phyloP scores from a whole-genome alignment of 2,329 filamentous ascomycete genomes.

The Fusarium mexicanum region DNA sequence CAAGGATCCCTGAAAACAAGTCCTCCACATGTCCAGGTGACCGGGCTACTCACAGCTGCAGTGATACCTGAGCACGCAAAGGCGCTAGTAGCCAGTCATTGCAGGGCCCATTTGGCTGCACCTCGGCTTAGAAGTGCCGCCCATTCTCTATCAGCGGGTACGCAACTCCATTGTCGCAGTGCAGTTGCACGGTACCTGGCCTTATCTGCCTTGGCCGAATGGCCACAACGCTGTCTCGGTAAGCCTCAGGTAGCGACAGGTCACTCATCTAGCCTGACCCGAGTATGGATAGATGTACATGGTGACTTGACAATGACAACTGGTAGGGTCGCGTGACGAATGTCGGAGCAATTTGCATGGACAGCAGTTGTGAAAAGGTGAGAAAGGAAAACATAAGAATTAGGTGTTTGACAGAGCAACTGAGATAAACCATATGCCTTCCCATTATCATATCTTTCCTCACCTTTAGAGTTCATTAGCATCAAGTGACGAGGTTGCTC shows the following conservation, averaged over 20 bases:
- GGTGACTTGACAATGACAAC: conserved; percentile 2
- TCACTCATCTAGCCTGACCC: background rate
- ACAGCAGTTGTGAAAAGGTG: background rate
- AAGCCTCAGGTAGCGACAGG: conserved; percentile 20
- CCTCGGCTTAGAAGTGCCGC: conserved; percentile 36
- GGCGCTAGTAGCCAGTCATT: conserved; percentile 12
- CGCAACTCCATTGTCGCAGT: conserved; percentile 4
- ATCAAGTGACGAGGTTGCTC: conserved; percentile 34
- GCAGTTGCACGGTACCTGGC: conserved; percentile 21
- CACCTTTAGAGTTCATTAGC: background rate
- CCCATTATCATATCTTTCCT: background rate
- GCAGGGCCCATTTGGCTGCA: conserved; percentile 15
- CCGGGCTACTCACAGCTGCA: conserved; percentile 21
- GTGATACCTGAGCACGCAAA: conserved; percentile 25
- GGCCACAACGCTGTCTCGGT: conserved; percentile 5
- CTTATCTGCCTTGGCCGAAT: conserved; percentile 10
- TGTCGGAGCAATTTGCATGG: background rate
- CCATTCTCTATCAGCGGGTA: conserved; percentile 15
- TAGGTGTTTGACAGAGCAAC: background rate
- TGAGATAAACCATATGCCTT: background rate
- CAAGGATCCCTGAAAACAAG: conserved; percentile 24
- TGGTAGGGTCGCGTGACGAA: conserved; percentile 35
- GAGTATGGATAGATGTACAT: background rate
- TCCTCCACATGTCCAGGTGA: conserved; percentile 30
- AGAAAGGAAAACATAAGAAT: background rate